Conservation (phyloP, 176 grass and related monocot genomes). For the Phoenix roebelenii region DNA sequence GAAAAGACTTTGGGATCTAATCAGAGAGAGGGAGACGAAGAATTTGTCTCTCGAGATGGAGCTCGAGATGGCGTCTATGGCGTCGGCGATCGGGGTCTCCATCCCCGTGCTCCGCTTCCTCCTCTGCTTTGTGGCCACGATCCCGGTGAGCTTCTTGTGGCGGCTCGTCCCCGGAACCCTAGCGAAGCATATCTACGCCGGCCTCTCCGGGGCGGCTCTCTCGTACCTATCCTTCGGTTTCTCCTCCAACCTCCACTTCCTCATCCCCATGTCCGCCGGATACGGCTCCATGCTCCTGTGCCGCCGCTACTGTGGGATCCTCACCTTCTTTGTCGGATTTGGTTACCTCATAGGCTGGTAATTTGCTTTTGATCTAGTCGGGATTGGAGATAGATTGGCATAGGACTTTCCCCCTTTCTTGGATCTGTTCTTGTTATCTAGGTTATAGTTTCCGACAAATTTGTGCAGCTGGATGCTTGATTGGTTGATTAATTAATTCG, state of each 20-base stretch:
- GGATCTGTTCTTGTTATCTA: no score
- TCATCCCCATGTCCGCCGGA: constrained; percentile 66
- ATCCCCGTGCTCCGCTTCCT: constrained; percentile 92
- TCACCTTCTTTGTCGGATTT: constrained; percentile 90
- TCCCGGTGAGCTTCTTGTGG: constrained; percentile 84
- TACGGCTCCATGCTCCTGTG: constrained; percentile 76
- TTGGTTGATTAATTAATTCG: no score
- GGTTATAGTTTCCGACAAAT: no score
- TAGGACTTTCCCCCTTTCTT: background rate
- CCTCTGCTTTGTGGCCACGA: constrained; percentile 90
- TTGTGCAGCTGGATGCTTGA: no score
- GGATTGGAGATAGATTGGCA: constrained; percentile 1
- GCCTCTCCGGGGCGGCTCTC: constrained; percentile 53
- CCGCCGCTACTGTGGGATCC: constrained; percentile 52
- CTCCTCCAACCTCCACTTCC: constrained; percentile 86
- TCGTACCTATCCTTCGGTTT: constrained; percentile 87
- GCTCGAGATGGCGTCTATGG: constrained; percentile 69
- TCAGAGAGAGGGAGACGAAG: no score
- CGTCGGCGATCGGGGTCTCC: constrained; percentile 82
- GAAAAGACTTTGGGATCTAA: no score
- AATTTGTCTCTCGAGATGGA: constrained; percentile 28
- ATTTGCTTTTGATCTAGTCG: background rate
- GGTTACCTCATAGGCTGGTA: constrained; percentile 94
- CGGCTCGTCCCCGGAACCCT: constrained; percentile 47
- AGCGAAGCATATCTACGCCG: constrained; percentile 77